Evolutionary conservation across 1,284 basidiomycete genomes (phyloP), one percentile per base, ranked within the genome.

Genomic region (Sporisorium iseilematis-ciliati): DNA sequence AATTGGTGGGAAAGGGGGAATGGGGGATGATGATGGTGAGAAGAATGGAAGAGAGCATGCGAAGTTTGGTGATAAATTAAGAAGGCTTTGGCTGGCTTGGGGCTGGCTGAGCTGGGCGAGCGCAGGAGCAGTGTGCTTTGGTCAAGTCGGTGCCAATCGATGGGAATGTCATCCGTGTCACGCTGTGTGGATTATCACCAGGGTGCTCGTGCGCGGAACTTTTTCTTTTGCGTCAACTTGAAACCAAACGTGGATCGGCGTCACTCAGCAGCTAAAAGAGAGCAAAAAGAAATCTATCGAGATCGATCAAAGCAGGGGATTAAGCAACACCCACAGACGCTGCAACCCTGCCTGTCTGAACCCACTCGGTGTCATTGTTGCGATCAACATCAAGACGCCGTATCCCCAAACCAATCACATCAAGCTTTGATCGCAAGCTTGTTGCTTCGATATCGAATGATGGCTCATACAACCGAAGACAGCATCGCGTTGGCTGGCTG

Each of bases 21-120:
- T 42, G 26, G 31, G 52, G 21, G 29, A 50, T 29, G 38, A 51
- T 61, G 59, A 75, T 57, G 68, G 54, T 56, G 53, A 56, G 45
- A 54, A 57, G 60, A 62, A n/a, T n/a, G n/a, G 56, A 45, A 52
- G 50, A 59, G 29, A 50, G 7, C 1, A 35, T 31, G 42, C 41
- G 21, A 18, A 26, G 42, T 51, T 31, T n/a, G 14, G 29, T 29
- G 35, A 38, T 33, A 23, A 42, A 20, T 42, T 21, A 65, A 61
- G 49, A 60, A 56, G 54, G 42, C 54, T 14, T 38, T 57, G 23
- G 35, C 11, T 2, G 11, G 11, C 33, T 33, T 31, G n/a, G n/a
- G 8, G 29, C 29, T 31, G 29, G 29, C 29, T 33, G 31, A 33
- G 31, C 31, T 33, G 31, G n/a, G n/a, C n/a, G 12, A 38, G 35